Evolutionary conservation across 2,329 filamentous ascomycete genomes (phyloP).

Genomic region (Orbilia blumenaviensis): DNA sequence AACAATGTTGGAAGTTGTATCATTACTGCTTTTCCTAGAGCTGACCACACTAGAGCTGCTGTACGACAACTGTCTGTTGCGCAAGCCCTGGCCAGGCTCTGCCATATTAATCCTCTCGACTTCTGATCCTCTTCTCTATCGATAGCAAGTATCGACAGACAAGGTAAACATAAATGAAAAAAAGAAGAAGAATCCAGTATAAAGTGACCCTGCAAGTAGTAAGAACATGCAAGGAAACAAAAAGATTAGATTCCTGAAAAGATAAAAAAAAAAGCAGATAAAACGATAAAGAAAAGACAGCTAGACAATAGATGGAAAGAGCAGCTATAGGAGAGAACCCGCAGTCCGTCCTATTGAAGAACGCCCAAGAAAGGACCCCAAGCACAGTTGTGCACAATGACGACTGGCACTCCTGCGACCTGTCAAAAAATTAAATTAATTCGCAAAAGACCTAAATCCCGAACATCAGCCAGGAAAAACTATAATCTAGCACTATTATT

Average conservation of each 20-base stretch:
- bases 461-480: not conserved
- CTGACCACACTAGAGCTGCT: conserved; percentile 32
- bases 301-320: conserved; percentile 15
- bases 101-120: not conserved
- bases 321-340: conserved; percentile 22
- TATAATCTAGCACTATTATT: not conserved
- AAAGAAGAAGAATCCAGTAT: too few species aligned
- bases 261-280: not conserved
- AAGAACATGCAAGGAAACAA: not conserved
- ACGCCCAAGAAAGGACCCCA: not conserved
- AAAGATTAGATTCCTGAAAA: not conserved
- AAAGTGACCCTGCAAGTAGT: not conserved
- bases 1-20: conserved; percentile 14
- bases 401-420: conserved; percentile 19
- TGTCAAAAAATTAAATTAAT: conserved; percentile 13
- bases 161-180: not conserved
- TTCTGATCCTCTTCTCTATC: not conserved
- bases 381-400: conserved; percentile 32
- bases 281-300: conserved; percentile 26
- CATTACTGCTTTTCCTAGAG: conserved; percentile 16
- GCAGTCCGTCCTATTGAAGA: conserved; percentile 11
- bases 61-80: conserved; percentile 27
- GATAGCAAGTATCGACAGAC: not conserved
- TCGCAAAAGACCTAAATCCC: not conserved
- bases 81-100: conserved; percentile 16